Base-by-base conservation (phyloP, 83 land plant genomes). In the Diphasiastrum complanatum region DNA sequence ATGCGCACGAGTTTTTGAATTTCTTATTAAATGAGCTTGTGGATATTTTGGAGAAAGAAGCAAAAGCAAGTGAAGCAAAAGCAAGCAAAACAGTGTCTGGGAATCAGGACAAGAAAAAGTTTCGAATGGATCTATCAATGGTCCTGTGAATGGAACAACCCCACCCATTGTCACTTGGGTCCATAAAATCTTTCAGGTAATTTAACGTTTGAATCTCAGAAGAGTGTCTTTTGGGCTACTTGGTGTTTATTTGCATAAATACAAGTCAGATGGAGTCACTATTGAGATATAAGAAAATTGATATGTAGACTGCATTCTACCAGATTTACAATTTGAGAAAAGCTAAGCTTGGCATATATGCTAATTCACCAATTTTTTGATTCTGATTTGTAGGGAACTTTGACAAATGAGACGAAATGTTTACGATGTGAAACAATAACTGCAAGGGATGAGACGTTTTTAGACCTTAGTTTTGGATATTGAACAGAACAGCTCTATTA, bases 1-100 rank as follows among this genome's bases (percentile, higher is more conserved):
- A 91, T 75, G 97, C 97, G 16, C 97, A 91, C 67, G 95, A 91
- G 61, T 91, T 91, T 71, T 70, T 91, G 49, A 90, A 86, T 50
- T 90, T 75, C 51, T 69, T 90, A 75, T 74, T 90, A n/a, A 90
- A 90, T 70, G 86, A 91, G 69, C 87, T 91, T 61, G 97, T 82
- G 41, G 97, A 91, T 52, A 91, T 84, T n/a, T 63, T 91, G 63
- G 95, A 87, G 73, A 91, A 91, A 71, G 97, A 91, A 70, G 71
- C 86, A 11, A 67, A 65, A 47, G 71, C 81, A 47, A 56, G 20
- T 33, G 60, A 19, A 31, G 36, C 30, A 19, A 19, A 23, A 4
- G 31, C 10, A 6, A 64, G 67, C 36, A 81, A 75, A 72, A 62
- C 55, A 34, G 71, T 70, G 23, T 49, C 81, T 34, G 85, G 80